phyloP scores from a whole-genome alignment of 2,329 filamentous ascomycete species.

The Shiraia sp. region DNA sequence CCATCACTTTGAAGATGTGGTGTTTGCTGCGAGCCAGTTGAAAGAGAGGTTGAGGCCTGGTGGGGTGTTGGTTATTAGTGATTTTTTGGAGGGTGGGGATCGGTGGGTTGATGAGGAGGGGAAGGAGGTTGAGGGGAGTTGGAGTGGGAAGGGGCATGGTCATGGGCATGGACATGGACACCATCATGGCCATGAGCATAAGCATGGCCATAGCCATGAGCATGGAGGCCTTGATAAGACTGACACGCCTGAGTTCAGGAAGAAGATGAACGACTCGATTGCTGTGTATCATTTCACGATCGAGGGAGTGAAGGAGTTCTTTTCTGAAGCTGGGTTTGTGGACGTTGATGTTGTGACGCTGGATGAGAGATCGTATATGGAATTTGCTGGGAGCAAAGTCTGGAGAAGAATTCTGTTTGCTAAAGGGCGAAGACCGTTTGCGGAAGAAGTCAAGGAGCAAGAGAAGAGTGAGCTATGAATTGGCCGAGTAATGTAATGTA shows the following conservation, averaged over 20 bases:
- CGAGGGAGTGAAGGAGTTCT: constrained; percentile 62
- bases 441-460: constrained; percentile 2
- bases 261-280: constrained; percentile 57
- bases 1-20: constrained; percentile 62
- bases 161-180: constrained; percentile 24
- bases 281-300: constrained; percentile 69
- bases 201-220: constrained; percentile 11
- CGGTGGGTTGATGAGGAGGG: constrained; percentile 32
- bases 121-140: constrained; percentile 20
- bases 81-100: constrained; percentile 64
- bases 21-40: constrained; percentile 61
- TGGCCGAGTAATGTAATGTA: not conserved
- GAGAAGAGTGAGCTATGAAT: constrained; percentile 30
- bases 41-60: constrained; percentile 65
- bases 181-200: constrained; percentile 9
- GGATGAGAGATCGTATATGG: constrained; percentile 55
- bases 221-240: constrained; percentile 11
- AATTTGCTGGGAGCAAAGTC: constrained; percentile 41
- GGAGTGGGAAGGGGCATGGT: constrained; percentile 27
- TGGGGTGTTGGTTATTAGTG: constrained; percentile 69
- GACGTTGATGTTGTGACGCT: constrained; percentile 63
- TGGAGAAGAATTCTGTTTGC: constrained; percentile 57
- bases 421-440: constrained; percentile 50
- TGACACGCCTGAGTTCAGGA: constrained; percentile 10
- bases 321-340: constrained; percentile 62